Conservation (phyloP, 306 rosid genomes). For the Prunus dulcis region DNA sequence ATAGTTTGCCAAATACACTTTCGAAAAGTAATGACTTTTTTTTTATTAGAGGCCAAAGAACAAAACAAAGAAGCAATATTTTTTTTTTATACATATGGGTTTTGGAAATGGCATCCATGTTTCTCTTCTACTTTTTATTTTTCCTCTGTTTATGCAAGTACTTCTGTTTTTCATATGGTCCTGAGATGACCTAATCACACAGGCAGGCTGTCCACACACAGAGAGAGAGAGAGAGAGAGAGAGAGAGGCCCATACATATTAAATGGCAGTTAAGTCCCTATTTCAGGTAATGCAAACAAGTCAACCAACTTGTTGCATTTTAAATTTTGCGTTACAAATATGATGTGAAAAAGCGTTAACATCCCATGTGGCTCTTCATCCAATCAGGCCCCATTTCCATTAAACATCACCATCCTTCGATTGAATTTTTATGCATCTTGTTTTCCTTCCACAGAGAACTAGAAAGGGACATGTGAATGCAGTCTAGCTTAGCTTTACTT, state of each 20-base stretch:
- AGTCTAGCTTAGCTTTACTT: background rate
- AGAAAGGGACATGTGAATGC: slow-evolving; percentile 26
- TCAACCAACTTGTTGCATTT: slow-evolving; percentile 44
- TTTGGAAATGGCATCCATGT: slow-evolving; percentile 15
- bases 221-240: slow-evolving; percentile 7
- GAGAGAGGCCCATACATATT: slow-evolving; percentile 35
- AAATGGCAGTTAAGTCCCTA: slow-evolving; percentile 38
- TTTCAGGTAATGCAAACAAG: slow-evolving; percentile 40
- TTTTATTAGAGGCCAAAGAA: background rate
- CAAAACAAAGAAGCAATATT: background rate
- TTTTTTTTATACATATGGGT: too few relatives aligned
- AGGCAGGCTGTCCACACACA: slow-evolving; percentile 32
- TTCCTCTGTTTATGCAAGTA: background rate
- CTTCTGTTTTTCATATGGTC: too few relatives aligned
- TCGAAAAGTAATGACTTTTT: background rate
- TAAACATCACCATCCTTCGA: slow-evolving; percentile 35
- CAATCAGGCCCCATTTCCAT: slow-evolving; percentile 42
- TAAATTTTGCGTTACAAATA: slow-evolving; percentile 28
- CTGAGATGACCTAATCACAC: slow-evolving; percentile 42
- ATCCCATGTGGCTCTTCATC: slow-evolving; percentile 52
- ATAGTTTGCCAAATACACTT: slow-evolving; percentile 1
- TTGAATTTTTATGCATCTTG: slow-evolving; percentile 26
- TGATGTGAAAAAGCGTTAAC: slow-evolving; percentile 44
- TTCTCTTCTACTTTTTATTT: background rate
- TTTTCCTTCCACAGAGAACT: slow-evolving; percentile 28